Base-by-base conservation (phyloP, 2,329 filamentous ascomycete genomes). In the Sclerotinia sclerotiorum region DNA sequence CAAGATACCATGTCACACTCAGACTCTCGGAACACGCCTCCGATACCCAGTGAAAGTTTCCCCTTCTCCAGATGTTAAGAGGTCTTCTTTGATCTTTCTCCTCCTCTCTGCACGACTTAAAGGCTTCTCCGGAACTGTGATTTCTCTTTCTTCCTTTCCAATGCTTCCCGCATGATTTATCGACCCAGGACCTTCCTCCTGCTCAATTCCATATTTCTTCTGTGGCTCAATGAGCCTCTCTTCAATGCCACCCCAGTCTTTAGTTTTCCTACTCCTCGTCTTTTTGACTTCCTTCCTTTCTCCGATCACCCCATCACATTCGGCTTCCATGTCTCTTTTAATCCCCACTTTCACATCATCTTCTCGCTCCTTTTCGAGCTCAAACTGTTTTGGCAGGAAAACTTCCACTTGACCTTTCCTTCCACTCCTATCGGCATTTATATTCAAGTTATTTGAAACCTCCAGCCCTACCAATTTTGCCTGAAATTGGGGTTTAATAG, bases 51-150 rank as follows among this genome's bases (percentile, higher is more conserved):
- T 72, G 51, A 73, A 72, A 8, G 55, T 19, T 79, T 83, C 75
- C 79, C 78, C 74, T 81, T 82, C 76, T 77, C 78, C 70, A 24
- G 71, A 72, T 21, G 71, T 71, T 48, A 77, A 51, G 24, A 88
- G 82, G 73, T 88, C 85, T 70, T 85, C 83, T 75, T 85, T 87
- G 74, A 88, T 89, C 72, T 82, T 79, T 75, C 80, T 80, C 73
- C 87, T 81, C 73, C 87, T 82, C 77, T 74, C 74, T 27, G 75
- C 75, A 65, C 70, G 65, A 70, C 74, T 76, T 35, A 48, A 11
- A 8, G 69, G 70, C 39, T 73, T 73, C 58, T 70, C 70, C 52
- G 58, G 44, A 35, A 62, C 29, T 66, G n/a, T 10, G 21, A 60
- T 71, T 58, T 0, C 32, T 62, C 72, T 81, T 79, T 73, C 78